Base-by-base conservation (phyloP, 805 yeast genomes). In the Wickerhamomyces chaumierensis region DNA sequence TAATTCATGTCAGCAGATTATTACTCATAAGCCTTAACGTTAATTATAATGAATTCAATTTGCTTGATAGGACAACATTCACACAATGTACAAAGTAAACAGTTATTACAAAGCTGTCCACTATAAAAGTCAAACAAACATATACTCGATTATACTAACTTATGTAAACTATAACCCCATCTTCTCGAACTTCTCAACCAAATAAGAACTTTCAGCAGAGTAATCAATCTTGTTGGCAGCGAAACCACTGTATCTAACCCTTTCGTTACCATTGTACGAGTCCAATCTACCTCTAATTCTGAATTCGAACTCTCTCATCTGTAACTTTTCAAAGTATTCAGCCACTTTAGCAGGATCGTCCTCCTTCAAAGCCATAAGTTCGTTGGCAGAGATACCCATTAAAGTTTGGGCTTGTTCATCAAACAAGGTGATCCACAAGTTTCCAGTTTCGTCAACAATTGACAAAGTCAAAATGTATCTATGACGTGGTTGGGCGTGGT, bases 201-300 rank as follows among this genome's bases (percentile, higher is more conserved):
- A 65, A 36, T 58, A 70, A 34, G 75, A 81, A 42, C 77, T 68
- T 58, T 83, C 94, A 27, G 67, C 67, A 39, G 61, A 62, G 52
- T 57, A 80, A 48, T 79, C 76, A 38, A 83, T 51, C 31, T 65
- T 65, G 37, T 66, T 65, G 20, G 80, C 47, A 14, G 71, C 68
- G 36, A 74, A 63, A 3, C 74, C 83, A 40, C 79, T 79, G 56
- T 80, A 85, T 56, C 96, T 74, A 15, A 84, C 75, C 57, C 90
- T 73, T 23, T 73, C 70, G 35, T 71, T 73, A 38, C 87, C 95
- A 50, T 87, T 81, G 58, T 84, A 92, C 44, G 71, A 75, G 53
- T 92, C 96, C 52, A 75, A 83, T 55, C 78, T 75, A 13, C 94
- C 96, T 52, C 82, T 75, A 38, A 88, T 57, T 59, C 94, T 74